Evolutionary conservation across 2,329 filamentous ascomycete genomes (phyloP), one percentile per base, ranked within the genome.

Genomic region (Aspergillus sp.): DNA sequence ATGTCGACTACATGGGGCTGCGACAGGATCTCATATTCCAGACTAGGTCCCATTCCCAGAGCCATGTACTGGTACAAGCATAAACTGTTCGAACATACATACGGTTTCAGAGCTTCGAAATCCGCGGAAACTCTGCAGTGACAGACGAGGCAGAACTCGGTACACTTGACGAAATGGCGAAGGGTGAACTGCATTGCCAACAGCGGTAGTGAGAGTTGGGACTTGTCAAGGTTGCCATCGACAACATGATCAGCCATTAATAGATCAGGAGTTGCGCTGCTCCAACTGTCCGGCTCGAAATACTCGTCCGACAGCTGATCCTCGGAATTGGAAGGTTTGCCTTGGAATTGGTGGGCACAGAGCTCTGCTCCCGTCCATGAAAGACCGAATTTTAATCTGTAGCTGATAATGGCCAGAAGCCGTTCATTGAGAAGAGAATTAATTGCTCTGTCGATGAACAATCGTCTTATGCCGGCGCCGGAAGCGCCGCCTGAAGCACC

Each of bases 21-120:
- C 10, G 81, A 80, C 22, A 86, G 61, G 19, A 96, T 86, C 60
- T 95, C 89, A 61, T 90, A 83, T 63, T 96, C 90, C 48, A 95
- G 82, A 57, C 82, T 89, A 1, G 88, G 86, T 0, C 90, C 90
- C 59, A 95, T 84, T 0, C 88, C 89, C n/a, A 94, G 74, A 13
- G 80, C 77, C 76, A 95, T 86, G 69, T 93, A 95, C 61, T 96
- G 90, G 60, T 87, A 95, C 3, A 95, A 72, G 60, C 90, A 96
- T 3, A 96, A 74, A 1, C 77, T 74, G 10, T 80, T 78, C 19
- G 80, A 80, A 67, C 90, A 96, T 41, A 95, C 88, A 51, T 86
- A 88, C 2, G 73, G 73, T 49, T 73, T 75, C 25, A 76, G 47
- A 1, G 73, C 69, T 53, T 75, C 72, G 33, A 91, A 83, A 0